phyloP scores from a whole-genome alignment of 2,329 filamentous ascomycete species.

The Colletotrichum paranaense region DNA sequence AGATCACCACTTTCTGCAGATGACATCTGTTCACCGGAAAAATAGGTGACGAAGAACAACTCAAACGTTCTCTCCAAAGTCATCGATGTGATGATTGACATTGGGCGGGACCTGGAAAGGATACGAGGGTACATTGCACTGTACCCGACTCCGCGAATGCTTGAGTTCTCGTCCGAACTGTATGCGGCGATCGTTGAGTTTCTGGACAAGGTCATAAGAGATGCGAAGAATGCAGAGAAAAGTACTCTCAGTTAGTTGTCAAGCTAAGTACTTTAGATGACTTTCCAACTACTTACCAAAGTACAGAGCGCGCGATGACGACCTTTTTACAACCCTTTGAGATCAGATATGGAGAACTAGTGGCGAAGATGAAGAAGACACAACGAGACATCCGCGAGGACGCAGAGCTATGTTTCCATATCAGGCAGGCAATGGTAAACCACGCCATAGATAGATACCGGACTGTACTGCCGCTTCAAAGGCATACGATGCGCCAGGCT shows the following conservation, averaged over 20 bases:
- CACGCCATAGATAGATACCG: constrained; percentile 35
- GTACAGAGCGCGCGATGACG: constrained; percentile 13
- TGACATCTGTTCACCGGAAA: background rate
- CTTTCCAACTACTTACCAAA: background rate
- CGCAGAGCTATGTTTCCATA: constrained; percentile 33
- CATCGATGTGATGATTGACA: constrained; percentile 41
- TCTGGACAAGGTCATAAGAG: constrained; percentile 37
- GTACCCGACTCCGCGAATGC: constrained; percentile 40
- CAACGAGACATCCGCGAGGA: constrained; percentile 35
- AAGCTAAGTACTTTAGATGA: no score
- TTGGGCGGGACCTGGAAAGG: constrained; percentile 40
- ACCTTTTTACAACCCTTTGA: constrained; percentile 34
- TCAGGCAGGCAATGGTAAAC: constrained; percentile 31
- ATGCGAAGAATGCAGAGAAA: constrained; percentile 38
- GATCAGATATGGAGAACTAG: constrained; percentile 35
- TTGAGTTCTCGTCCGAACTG: constrained; percentile 41
- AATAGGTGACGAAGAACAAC: constrained; percentile 41
- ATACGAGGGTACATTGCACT: constrained; percentile 39
- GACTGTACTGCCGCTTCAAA: constrained; percentile 32
- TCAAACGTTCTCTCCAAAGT: constrained; percentile 39
- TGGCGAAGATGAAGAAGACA: constrained; percentile 34
- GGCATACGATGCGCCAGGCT: constrained; percentile 23
- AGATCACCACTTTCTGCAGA: background rate
- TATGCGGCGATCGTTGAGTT: constrained; percentile 42
- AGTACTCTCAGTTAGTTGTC: constrained; percentile 6